These are phyloP conservation scores for Candida sanyiensis DNA, from an alignment of 805 yeast species.

Conservation along the genomic window DNA sequence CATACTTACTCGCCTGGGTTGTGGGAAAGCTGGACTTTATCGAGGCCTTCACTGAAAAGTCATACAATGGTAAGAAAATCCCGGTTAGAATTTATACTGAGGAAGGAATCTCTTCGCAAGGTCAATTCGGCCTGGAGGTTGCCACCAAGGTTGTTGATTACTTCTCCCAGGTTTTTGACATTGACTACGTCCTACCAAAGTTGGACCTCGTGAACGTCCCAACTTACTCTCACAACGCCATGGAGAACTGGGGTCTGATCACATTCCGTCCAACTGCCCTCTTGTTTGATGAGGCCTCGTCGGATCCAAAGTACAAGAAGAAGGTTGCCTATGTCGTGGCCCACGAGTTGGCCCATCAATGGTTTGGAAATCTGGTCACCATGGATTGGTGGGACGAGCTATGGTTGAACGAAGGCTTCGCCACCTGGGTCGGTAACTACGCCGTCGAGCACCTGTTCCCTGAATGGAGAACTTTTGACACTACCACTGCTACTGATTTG, in stretches of 20 bases:
- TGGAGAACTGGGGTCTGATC: constrained; percentile 82
- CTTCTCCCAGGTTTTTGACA: constrained; percentile 65
- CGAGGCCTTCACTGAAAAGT: constrained; percentile 36
- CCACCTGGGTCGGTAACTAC: constrained; percentile 86
- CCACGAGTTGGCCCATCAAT: constrained; percentile 87
- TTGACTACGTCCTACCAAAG: constrained; percentile 76
- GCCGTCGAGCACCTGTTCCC: constrained; percentile 70
- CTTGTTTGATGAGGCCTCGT: constrained; percentile 59
- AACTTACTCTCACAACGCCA: constrained; percentile 80
- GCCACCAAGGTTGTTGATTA: constrained; percentile 70
- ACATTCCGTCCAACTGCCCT: constrained; percentile 78
- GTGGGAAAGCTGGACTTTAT: constrained; percentile 73
- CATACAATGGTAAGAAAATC: constrained; percentile 49
- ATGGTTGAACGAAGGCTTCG: constrained; percentile 86
- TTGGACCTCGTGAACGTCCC: constrained; percentile 76
- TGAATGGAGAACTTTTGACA: constrained; percentile 80
- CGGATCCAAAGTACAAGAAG: constrained; percentile 55
- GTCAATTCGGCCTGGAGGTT: constrained; percentile 62
- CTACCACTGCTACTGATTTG: constrained; percentile 63
- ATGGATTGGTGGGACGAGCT: constrained; percentile 93
- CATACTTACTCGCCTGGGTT: constrained; percentile 76
- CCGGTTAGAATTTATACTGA: constrained; percentile 84
- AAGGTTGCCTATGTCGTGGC: constrained; percentile 81
- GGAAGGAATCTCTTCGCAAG: constrained; percentile 67
- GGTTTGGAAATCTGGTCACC: constrained; percentile 87